A percentile compares a stretch with the other conserved stretches of the same genome.
phyloP scores from a whole-genome alignment of 1,284 basidiomycete species.

The Austropuccinia psidii region DNA sequence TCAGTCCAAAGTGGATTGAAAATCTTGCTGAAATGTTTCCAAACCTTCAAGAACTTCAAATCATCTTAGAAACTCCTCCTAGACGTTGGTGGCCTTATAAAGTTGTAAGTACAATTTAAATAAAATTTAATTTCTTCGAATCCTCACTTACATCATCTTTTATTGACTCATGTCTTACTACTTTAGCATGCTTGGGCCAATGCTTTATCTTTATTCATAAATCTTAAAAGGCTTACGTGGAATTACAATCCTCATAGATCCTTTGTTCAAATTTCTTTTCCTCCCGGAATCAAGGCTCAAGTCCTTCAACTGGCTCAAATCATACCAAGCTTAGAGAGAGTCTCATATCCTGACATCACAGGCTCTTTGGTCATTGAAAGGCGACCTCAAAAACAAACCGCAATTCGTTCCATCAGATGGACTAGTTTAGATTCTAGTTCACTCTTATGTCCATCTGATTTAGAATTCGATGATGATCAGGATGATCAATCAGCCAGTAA shows the following conservation, averaged over 20 bases:
- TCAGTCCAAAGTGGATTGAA: neutral
- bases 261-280: too few species aligned
- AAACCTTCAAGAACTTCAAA: slow-evolving; percentile 2
- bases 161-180: neutral
- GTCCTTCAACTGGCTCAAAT: neutral
- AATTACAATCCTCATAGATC: slow-evolving; percentile 10
- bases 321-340: neutral
- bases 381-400: too few species aligned
- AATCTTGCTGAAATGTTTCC: slow-evolving; percentile 6
- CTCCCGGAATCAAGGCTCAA: neutral
- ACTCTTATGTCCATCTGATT: too few species aligned
- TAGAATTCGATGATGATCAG: too few species aligned
- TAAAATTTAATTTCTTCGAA: neutral
- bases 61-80: neutral
- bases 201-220: slow-evolving; percentile 1
- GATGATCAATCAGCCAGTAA: too few species aligned
- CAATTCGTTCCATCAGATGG: too few species aligned
- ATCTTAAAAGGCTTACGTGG: slow-evolving; percentile 2
- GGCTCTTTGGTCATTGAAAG: neutral
- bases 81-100: slow-evolving; percentile 25
- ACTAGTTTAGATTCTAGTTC: too few species aligned
- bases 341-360: neutral
- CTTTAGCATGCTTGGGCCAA: neutral
- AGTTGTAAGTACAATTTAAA: neutral
- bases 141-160: neutral